Conservation (phyloP, 2,329 filamentous ascomycete genomes). For the Botrytis tulipae region DNA sequence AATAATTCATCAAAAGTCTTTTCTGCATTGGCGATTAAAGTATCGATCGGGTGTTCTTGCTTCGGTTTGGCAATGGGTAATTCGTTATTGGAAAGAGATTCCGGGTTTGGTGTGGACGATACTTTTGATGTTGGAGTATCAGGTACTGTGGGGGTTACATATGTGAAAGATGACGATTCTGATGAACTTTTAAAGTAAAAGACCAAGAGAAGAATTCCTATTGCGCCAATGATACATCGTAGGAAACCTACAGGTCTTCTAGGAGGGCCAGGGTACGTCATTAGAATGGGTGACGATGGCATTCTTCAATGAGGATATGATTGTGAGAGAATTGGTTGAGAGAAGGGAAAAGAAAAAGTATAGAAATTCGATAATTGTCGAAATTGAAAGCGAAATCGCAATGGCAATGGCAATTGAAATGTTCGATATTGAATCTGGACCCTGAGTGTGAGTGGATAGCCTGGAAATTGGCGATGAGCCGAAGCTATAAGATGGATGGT, state of each 20-base stretch:
- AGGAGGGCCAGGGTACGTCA: conserved; percentile 35
- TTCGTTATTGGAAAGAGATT: not conserved
- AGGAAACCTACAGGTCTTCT: conserved; percentile 32
- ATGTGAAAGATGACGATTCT: not conserved
- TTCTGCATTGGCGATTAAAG: conserved; percentile 44
- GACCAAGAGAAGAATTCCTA: conserved; percentile 23
- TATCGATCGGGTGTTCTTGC: conserved; percentile 46
- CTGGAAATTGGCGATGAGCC: not conserved
- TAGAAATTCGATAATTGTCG: not conserved
- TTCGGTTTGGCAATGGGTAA: conserved; percentile 4
- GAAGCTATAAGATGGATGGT: not conserved
- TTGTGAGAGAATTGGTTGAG: not conserved
- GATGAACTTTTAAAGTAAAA: conserved; percentile 24
- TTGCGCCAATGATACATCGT: conserved; percentile 29
- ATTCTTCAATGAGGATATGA: conserved; percentile 21
- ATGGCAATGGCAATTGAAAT: not conserved
- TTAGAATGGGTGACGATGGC: conserved; percentile 34
- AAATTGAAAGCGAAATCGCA: not conserved
- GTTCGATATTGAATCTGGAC: not conserved
- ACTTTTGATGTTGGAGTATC: not conserved
- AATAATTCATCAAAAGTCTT: conserved; percentile 43
- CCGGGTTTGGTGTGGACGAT: not conserved
- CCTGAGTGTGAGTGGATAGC: not conserved
- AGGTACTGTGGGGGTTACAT: not conserved
- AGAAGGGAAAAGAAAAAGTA: not conserved